phyloP scores from a whole-genome alignment of 1,284 basidiomycete species.

The Malassezia japonica region DNA sequence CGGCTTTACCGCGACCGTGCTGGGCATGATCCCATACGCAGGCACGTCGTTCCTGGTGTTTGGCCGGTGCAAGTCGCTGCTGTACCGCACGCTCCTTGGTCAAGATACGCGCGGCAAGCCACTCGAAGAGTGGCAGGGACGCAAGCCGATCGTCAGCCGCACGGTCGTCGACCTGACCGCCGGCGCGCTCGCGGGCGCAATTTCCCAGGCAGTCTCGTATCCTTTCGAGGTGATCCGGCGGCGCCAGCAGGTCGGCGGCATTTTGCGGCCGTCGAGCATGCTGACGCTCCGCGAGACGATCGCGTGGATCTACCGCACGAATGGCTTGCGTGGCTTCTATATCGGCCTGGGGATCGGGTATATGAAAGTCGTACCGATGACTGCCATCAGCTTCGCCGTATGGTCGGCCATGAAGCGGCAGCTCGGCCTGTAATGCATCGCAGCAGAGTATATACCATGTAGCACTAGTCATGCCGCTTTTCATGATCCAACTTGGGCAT shows the following conservation, averaged over 20 bases:
- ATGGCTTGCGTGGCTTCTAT: constrained; percentile 81
- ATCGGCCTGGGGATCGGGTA: constrained; percentile 88
- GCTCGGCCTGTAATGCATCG: constrained; percentile 31
- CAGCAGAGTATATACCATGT: background rate
- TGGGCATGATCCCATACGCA: constrained; percentile 81
- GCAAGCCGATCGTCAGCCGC: constrained; percentile 19
- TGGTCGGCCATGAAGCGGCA: constrained; percentile 46
- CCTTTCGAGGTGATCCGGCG: constrained; percentile 90
- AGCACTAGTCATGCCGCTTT: background rate
- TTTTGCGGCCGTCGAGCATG: constrained; percentile 37
- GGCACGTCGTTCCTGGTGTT: constrained; percentile 77
- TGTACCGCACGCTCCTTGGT: constrained; percentile 31
- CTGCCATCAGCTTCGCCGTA: constrained; percentile 49
- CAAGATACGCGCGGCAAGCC: constrained; percentile 18
- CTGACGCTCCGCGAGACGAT: constrained; percentile 40
- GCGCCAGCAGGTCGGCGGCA: constrained; percentile 84
- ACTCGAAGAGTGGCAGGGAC: background rate
- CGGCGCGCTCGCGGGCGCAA: constrained; percentile 80
- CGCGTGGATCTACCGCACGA: constrained; percentile 58
- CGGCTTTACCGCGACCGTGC: constrained; percentile 58
- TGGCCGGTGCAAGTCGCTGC: constrained; percentile 36
- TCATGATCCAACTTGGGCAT: no score
- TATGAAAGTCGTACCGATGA: constrained; percentile 95
- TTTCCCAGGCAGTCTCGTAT: constrained; percentile 84
- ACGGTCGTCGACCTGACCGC: constrained; percentile 58